Evolutionary conservation across 139 green algal genomes (phyloP), one percentile per base, ranked within the genome.

Genomic region (Volvox africanus): DNA sequence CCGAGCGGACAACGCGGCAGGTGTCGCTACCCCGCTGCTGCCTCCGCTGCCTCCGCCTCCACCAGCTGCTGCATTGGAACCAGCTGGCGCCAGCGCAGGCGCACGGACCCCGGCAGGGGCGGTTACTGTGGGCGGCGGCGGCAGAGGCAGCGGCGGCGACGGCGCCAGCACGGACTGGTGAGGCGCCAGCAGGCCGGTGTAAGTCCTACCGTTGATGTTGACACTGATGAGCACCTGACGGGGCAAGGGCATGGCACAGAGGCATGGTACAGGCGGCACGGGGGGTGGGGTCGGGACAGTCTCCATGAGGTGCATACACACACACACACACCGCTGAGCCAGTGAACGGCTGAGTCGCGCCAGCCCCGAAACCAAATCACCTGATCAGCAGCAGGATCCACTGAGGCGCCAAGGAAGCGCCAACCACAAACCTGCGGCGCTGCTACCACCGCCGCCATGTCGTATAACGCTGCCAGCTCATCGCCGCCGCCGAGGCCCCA

Each of bases 111-210:
- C 61, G 14, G 30, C 61, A 22, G 3, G 55, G 81, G 30, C 18
- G 61, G 61, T 30, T 67, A 22, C 55, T 9, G 16, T 30, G 28
- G 21, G 14, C 1, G 80, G 28, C 28, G 80, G 44, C 80, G 3
- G 80, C 9, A 36, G 65, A 17, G 6, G 81, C 11, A 30, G 81
- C 55, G 28, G 35, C 1, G 82, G 28, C 35, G 69, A 28, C 85
- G 11, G 68, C 1, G 69, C 20, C 69, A n/a, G 85, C 50, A 71
- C 37, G 36, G 36, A 61, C 68, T 69, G 85, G 69, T 89, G 68
- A 16, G 85, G 85, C 0, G 85, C 85, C 44, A 89, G 69, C 17
- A 89, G 69, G n/a, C 85, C 85, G 44, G 85, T 89, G 85, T 75
- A 89, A 37, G 44, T 82, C 2, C 85, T 69, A 28, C 85, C 85